A percentile compares a stretch with the other conserved stretches of the same genome.
These are phyloP conservation scores for Maudiozyma humilis DNA, from an alignment of 1,139 yeast species.

Conservation along the genomic window DNA sequence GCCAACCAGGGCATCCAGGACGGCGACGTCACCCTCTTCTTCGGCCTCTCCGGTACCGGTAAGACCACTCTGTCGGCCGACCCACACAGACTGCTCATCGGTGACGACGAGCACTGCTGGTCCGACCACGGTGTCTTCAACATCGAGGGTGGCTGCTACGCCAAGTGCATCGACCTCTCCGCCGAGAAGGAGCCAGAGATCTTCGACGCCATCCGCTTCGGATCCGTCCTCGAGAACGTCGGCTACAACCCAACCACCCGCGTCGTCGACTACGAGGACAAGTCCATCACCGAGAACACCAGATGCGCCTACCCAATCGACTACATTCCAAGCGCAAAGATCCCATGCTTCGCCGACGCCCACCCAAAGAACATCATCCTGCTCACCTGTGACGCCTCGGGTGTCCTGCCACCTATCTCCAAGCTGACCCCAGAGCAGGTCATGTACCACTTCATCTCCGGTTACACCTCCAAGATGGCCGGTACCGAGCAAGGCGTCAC, in stretches of 20 bases:
- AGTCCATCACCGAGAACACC: slow-evolving; percentile 88
- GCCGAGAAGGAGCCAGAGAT: slow-evolving; percentile 96
- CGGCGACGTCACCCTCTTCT: slow-evolving; percentile 76
- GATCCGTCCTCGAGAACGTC: slow-evolving; percentile 90
- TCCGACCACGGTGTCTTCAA: slow-evolving; percentile 96
- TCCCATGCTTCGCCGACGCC: slow-evolving; percentile 82
- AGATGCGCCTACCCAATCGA: slow-evolving; percentile 99
- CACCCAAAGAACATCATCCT: slow-evolving; percentile 91
- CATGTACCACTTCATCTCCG: slow-evolving; percentile 97
- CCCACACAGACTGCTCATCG: slow-evolving; percentile 87
- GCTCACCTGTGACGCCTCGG: slow-evolving; percentile 96
- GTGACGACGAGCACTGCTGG: slow-evolving; percentile 99
- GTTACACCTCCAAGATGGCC: slow-evolving; percentile 98
- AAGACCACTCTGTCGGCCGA: slow-evolving; percentile 96
- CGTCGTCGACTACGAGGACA: slow-evolving; percentile 76
- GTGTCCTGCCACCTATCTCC: slow-evolving; percentile 96
- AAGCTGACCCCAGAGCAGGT: slow-evolving; percentile 91
- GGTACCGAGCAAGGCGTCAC: slow-evolving; percentile 99
- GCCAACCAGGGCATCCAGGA: slow-evolving; percentile 75
- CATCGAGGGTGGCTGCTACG: slow-evolving; percentile 99
- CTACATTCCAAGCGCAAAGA: slow-evolving; percentile 90
- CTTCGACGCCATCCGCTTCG: slow-evolving; percentile 88
- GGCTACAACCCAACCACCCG: slow-evolving; percentile 74
- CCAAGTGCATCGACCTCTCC: slow-evolving; percentile 87
- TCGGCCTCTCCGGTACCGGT: slow-evolving; percentile 97